Base-by-base conservation (phyloP, 352 stramenopile genomes). In the Phytopythium delawarense region DNA sequence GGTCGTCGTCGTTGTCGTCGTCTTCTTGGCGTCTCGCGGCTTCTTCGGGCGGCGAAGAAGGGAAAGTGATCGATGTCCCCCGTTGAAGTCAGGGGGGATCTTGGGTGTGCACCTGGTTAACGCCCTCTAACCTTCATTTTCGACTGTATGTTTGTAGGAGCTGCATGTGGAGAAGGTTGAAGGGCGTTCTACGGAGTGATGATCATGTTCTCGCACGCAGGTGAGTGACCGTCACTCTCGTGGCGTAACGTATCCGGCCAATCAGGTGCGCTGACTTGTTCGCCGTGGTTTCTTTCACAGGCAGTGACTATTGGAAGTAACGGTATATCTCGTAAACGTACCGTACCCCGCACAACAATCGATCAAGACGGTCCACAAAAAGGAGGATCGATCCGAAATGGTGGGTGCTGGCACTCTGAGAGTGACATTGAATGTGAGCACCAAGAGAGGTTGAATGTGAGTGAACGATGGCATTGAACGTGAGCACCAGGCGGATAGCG, bases 241-340 rank as follows among this genome's bases (percentile, higher is more conserved):
- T 2, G 23, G 46, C 46, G 13, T n/a, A n/a, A 23, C 32, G 55
- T 32, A 52, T 53, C 51, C 23, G 5, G 21, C 67, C 67, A 74
- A 74, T 74, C 57, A 62, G 30, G 30, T 13, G 50, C 50, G 13
- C 23, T n/a, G 46, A 52, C 12, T 52, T 4, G 12, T n/a, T 21
- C 21, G 21, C 15, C 15, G 6, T 49, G 18, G 16, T 45, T 20
- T 44, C n/a, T 45, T 21, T 45, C 40, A 45, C 7, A 45, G n/a
- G 7, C 1, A 13, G 42, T 25, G 42, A 49, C 42, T 49, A 25
- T 49, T 49, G 42, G 28, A 25, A 25, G 18, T 4, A 49, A 49
- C 42, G n/a, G 42, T 49, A 49, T 20, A 15, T 15, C 20, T 49
- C 18, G 6, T 4, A 28, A 49, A 11, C 8, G 42, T 25, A 23